These are phyloP conservation scores for Ceratocystis colombiana DNA, from an alignment of 2,329 filamentous ascomycete species.

Conservation along the genomic window DNA sequence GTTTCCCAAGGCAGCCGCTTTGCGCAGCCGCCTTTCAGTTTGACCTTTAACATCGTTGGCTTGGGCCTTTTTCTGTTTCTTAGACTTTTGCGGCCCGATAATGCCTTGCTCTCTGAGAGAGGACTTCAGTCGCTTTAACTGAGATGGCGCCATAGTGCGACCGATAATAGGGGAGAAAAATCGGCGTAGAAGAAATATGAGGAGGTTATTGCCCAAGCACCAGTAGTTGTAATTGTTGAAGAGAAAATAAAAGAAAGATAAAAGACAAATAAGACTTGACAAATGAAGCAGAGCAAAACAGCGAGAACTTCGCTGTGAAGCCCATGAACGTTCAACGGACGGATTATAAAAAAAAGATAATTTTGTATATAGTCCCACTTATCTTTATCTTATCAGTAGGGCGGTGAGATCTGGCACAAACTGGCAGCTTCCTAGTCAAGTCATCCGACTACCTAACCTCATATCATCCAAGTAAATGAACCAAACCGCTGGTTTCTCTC, in stretches of 20 bases:
- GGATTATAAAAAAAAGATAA: conserved; percentile 16
- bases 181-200: not conserved
- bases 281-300: not conserved
- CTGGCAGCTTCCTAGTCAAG: not conserved
- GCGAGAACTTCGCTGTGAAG: not conserved
- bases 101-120: conserved; percentile 84
- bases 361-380: conserved; percentile 28
- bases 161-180: conserved; percentile 23
- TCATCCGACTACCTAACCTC: not conserved
- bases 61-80: conserved; percentile 78
- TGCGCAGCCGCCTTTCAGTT: conserved; percentile 63
- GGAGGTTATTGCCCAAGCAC: not conserved
- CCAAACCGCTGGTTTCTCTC: not conserved
- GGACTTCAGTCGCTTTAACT: conserved; percentile 89
- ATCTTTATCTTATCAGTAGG: conserved; percentile 29
- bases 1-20: conserved; percentile 64
- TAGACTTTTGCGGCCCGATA: conserved; percentile 82
- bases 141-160: conserved; percentile 74
- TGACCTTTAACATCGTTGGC: conserved; percentile 55
- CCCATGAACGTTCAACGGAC: not conserved
- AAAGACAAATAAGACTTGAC: not conserved
- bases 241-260: too few species aligned
- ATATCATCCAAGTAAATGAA: not conserved
- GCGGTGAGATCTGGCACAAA: conserved; percentile 20
- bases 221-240: not conserved